Evolutionary conservation across 2,329 filamentous ascomycete genomes (phyloP), one percentile per base, ranked within the genome.

Genomic region (Blumeria hordei): DNA sequence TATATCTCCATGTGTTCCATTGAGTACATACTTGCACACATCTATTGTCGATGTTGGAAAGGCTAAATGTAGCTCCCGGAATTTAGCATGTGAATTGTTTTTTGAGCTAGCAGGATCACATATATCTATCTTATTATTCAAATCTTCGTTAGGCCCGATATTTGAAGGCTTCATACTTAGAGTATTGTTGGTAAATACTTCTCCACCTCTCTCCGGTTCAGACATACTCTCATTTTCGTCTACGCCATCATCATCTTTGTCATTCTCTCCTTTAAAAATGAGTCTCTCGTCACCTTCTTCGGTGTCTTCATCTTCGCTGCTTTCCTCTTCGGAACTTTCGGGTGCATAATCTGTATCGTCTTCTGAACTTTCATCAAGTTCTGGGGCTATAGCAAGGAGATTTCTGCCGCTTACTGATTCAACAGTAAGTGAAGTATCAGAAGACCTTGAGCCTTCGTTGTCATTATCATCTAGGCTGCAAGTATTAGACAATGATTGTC

Each of bases 401-500:
- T 16, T 16, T n/a, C 41, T 45, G 41, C 21, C 21, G 41, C 9
- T 45, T 16, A 16, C 9, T 36, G 33, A 36, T 37, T 52, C 14
- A 18, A 16, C n/a, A 14, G 21, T 12, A n/a, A 18, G 6, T 36
- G 6, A 11, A 10, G 18, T n/a, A 21, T n/a, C 11, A 18, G 43
- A 45, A 45, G 5, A 37, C n/a, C n/a, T 49, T 16, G 28, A 65
- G 61, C 44, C 64, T 62, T 63, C 64, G 8, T 34, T 33, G 33
- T 34, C 32, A 4, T 33, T 32, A 3, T 50, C 49, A 18, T 52
- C 32, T 16, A n/a, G 14, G 18, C 10, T 16, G 60, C 60, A 60
- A 9, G 66, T 61, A 55, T 71, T 69, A 10, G 66, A 65, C 60
- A 82, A 61, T 28, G 21, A 28, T 60, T 78, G 72, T 37, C 73